phyloP scores from a whole-genome alignment of 2,329 filamentous ascomycete genomes.

The Aspergillus sp. region DNA sequence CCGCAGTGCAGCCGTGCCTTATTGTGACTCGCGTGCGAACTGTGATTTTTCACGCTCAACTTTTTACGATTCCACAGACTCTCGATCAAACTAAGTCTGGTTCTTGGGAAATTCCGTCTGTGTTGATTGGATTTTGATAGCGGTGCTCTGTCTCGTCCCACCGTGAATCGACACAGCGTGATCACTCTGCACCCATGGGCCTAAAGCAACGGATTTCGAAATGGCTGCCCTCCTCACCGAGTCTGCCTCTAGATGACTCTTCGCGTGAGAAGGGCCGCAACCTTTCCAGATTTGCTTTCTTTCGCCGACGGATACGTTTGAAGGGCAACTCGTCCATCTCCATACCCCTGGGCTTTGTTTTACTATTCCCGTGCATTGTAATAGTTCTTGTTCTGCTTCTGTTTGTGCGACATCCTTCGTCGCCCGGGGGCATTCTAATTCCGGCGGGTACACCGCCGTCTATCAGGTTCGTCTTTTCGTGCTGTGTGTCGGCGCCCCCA shows the following conservation, averaged over 20 bases:
- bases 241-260: constrained; percentile 46
- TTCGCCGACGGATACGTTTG: constrained; percentile 80
- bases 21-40: constrained; percentile 16
- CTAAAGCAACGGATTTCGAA: constrained; percentile 54
- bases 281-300: constrained; percentile 67
- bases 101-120: constrained; percentile 4
- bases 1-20: constrained; percentile 4
- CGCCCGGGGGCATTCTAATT: constrained; percentile 77
- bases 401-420: constrained; percentile 83
- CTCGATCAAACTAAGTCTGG: not conserved
- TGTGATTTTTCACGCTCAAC: constrained; percentile 1
- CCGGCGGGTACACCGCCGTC: constrained; percentile 83
- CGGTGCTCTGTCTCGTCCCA: constrained; percentile 4
- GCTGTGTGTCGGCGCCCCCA: not conserved
- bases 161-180: constrained; percentile 20
- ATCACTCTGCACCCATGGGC: constrained; percentile 44
- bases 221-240: constrained; percentile 47
- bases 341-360: constrained; percentile 84
- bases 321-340: constrained; percentile 90
- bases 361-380: constrained; percentile 89
- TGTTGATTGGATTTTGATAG: constrained; percentile 12
- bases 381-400: constrained; percentile 87
- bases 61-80: not conserved
- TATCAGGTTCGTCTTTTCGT: constrained; percentile 67
- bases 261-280: constrained; percentile 43